These are phyloP conservation scores for Trichoderma sp. DNA, from an alignment of 2,329 filamentous ascomycete species.

Conservation along the genomic window DNA sequence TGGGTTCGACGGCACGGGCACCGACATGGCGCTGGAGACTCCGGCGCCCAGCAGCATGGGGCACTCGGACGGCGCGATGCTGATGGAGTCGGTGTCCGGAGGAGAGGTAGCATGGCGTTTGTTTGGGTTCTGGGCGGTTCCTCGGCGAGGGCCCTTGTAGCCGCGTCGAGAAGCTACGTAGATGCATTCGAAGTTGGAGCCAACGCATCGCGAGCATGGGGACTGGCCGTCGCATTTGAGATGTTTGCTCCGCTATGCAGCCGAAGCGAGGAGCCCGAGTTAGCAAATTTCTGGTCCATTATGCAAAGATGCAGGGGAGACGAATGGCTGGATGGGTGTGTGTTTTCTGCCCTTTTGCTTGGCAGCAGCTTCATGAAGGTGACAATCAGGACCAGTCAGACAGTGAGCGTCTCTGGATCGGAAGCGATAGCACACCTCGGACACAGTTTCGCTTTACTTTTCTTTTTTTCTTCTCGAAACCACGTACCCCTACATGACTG, in stretches of 20 bases:
- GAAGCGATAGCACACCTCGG: background rate
- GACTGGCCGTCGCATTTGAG: constrained; percentile 73
- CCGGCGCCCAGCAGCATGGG: constrained; percentile 38
- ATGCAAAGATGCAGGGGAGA: background rate
- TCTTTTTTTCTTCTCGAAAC: background rate
- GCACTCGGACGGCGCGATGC: constrained; percentile 40
- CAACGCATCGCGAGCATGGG: constrained; percentile 68
- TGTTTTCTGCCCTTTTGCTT: background rate
- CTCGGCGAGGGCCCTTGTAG: constrained; percentile 62
- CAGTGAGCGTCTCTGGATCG: background rate
- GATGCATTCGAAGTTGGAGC: constrained; percentile 62
- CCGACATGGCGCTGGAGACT: constrained; percentile 23
- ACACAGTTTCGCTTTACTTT: background rate
- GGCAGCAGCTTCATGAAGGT: background rate
- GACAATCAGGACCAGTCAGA: background rate
- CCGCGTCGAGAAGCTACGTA: constrained; percentile 75
- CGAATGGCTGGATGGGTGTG: background rate
- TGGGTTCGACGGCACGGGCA: constrained; percentile 14
- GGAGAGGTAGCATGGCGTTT: constrained; percentile 53
- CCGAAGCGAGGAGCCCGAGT: background rate
- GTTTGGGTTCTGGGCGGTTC: constrained; percentile 46
- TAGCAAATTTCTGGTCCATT: constrained; percentile 9
- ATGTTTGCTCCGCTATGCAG: constrained; percentile 60
- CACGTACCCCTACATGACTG: background rate
- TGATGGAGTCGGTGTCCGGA: constrained; percentile 26